Evolutionary conservation across 441 rosid species (phyloP).

Genomic region (Eruca vesicaria): DNA sequence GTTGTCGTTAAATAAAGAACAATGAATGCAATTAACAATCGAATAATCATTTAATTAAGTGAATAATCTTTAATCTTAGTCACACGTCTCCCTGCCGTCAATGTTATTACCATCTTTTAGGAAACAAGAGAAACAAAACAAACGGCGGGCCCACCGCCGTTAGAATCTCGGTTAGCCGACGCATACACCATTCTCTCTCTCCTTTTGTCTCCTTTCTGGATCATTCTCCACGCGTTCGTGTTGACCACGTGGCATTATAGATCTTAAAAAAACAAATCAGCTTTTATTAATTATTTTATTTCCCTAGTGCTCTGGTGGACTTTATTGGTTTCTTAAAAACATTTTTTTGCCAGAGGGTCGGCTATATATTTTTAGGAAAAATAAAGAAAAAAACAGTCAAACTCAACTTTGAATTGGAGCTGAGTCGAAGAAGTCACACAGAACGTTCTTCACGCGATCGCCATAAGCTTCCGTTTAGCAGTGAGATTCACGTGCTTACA

Average conservation of each 20-base stretch:
- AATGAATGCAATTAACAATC: neutral
- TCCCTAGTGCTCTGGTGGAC: constrained; percentile 19
- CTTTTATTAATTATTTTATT: neutral
- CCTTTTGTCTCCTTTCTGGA: constrained; percentile 10
- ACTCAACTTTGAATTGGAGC: constrained; percentile 18
- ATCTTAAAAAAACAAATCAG: neutral
- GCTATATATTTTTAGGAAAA: constrained; percentile 6
- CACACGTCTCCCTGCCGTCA: constrained; percentile 31
- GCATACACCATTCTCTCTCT: constrained; percentile 34
- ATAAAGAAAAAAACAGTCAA: constrained; percentile 36
- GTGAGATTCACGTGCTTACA: constrained; percentile 7
- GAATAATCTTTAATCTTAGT: neutral
- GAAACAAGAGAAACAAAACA: constrained; percentile 8
- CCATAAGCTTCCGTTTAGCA: constrained; percentile 2
- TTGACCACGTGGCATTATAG: constrained; percentile 28
- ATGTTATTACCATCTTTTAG: constrained; percentile 18
- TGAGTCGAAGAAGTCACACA: constrained; percentile 31
- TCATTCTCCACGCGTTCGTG: constrained; percentile 32
- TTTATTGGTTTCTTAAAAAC: neutral
- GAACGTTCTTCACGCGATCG: constrained; percentile 18
- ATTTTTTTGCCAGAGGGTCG: constrained; percentile 28
- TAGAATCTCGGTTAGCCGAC: constrained; percentile 37
- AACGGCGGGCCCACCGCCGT: constrained; percentile 35
- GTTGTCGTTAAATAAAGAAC: constrained; percentile 20
- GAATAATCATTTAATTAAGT: neutral